Evolutionary conservation across 2,329 filamentous ascomycete genomes (phyloP).

Genomic region (Pseudogymnoascus sp.): DNA sequence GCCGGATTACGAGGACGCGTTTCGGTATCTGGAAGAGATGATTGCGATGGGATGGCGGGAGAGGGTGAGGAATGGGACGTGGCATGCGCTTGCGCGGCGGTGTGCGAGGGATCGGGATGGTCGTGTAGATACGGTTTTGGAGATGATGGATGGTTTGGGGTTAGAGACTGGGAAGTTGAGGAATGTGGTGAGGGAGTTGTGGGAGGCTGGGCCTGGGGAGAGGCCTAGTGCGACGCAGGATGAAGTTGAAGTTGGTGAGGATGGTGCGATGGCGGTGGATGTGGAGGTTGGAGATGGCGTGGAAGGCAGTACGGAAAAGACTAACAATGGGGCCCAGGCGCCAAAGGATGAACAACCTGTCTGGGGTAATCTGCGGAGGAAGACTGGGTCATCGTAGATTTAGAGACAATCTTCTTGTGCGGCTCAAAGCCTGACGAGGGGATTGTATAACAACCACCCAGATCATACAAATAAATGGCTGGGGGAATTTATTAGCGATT

Average conservation of each 20-base stretch:
- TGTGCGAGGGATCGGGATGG: slow-evolving; percentile 24
- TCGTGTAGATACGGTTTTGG: slow-evolving; percentile 18
- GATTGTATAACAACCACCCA: not conserved
- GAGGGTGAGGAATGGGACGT: slow-evolving; percentile 10
- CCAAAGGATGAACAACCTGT: not conserved
- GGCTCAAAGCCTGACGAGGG: not conserved
- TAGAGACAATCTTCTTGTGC: not conserved
- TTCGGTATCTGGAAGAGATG: slow-evolving; percentile 44
- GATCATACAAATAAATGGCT: not conserved
- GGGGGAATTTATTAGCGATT: not conserved
- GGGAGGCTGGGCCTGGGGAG: slow-evolving; percentile 9
- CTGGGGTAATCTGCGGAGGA: slow-evolving; percentile 4
- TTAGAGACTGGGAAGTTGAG: slow-evolving; percentile 7
- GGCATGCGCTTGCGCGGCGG: slow-evolving; percentile 20
- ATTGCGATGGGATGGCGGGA: slow-evolving; percentile 28
- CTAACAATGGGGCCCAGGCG: not conserved
- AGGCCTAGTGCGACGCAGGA: slow-evolving; percentile 8
- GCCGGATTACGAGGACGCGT: slow-evolving; percentile 37
- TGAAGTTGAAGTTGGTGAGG: slow-evolving; percentile 5
- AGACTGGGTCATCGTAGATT: not conserved
- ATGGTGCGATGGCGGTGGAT: slow-evolving; percentile 11
- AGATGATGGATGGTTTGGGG: not conserved
- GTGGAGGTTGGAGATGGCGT: not conserved
- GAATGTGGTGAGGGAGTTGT: not conserved
- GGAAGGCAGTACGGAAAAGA: not conserved